Evolutionary conservation across 352 stramenopile species (phyloP), one percentile per base, ranked within the genome.

Genomic region (Vaucheria bursata): DNA sequence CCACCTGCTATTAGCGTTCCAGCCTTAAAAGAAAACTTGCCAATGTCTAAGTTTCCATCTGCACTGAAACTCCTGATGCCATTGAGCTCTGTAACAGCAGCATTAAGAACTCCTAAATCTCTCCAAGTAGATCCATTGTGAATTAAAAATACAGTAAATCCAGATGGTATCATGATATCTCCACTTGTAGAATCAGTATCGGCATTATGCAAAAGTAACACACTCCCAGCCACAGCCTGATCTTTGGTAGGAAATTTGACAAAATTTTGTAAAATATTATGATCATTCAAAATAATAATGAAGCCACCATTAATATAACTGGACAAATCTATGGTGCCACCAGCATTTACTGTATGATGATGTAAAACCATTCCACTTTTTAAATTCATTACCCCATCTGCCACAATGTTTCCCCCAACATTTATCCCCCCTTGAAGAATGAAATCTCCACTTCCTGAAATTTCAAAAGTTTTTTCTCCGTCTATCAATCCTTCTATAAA

Each of bases 141-240:
- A 18, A 82, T 39, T 33, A 79, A 73, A 8, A 82, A 50, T 25
- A 82, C 71, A 7, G 77, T 75, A 73, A 50, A 73, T 25, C 77
- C 77, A 31, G 77, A 37, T 52, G 77, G 77, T 33, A 82, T 75
- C 64, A 52, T 8, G 18, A 73, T 67, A 35, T 39, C 71, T 12
- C 77, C 77, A 12, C 71, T 53, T 12, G 68, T 73, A 5, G 77
- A 64, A 25, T 82, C 45, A 18, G 53, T 73, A 52, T 82, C 77
- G 37, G 71, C 59, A 49, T 82, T 82, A 0, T 35, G 77, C 36
- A 82, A 18, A 32, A 82, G n/a, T 1, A 82, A 65, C 8, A 82
- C 34, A 36, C 67, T 65, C 12, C 77, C 77, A 4, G 71, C 50
- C 45, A 33, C 45, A 12, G 53, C 38, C 8, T 33, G 40, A 35